A percentile compares a stretch with the other conserved stretches of the same genome.
Evolutionary conservation across 305 asterid genomes (phyloP).

Genomic region (Fraxinus xanthoxyloides): DNA sequence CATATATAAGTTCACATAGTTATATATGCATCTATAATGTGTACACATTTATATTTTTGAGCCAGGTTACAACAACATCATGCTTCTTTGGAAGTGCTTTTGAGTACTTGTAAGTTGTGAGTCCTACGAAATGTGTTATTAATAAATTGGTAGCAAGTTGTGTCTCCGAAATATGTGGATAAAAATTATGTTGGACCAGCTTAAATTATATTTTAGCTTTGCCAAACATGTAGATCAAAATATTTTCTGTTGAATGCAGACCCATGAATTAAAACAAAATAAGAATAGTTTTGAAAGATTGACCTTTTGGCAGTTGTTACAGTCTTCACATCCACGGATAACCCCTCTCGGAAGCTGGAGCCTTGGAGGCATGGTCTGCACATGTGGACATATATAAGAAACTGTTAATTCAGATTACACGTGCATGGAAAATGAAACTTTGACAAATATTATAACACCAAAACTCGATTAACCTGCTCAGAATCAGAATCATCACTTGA

Average conservation of each 20-base stretch:
- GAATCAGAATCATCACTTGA: slow-evolving; percentile 59
- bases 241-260: neutral
- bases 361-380: slow-evolving; percentile 38
- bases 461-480: slow-evolving; percentile 47
- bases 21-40: neutral
- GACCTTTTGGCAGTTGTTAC: slow-evolving; percentile 66
- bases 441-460: neutral
- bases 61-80: neutral
- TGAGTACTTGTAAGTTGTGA: neutral
- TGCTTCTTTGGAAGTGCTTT: neutral
- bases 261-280: neutral
- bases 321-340: slow-evolving; percentile 63
- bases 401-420: neutral
- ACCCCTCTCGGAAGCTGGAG: slow-evolving; percentile 61
- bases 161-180: neutral
- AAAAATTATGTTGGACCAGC: neutral
- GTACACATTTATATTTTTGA: neutral
- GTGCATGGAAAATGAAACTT: neutral
- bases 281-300: slow-evolving; percentile 17
- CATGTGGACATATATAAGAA: slow-evolving; percentile 18
- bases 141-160: neutral
- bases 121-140: neutral
- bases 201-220: neutral
- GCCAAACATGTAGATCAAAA: neutral
- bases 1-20: slow-evolving; percentile 1